A percentile compares a stretch with the other conserved stretches of the same genome.
phyloP scores from a whole-genome alignment of 345 rosid genomes.

The Eucalyptus shirleyi region DNA sequence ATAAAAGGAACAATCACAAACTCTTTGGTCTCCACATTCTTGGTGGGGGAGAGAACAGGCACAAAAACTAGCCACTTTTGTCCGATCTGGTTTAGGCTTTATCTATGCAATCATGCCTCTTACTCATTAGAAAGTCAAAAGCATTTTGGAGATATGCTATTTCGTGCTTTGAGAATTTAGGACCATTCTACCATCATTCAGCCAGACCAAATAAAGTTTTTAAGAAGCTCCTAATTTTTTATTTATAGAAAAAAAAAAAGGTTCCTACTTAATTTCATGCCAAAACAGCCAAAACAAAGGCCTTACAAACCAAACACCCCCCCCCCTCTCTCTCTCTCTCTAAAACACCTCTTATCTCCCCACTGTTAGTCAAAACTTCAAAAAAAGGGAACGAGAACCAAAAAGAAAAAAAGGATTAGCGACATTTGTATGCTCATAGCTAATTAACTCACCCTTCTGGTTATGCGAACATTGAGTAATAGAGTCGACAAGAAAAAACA shows the following conservation, averaged over 20 bases:
- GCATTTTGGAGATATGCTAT: neutral
- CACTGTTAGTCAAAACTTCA: neutral
- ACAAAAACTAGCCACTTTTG: neutral
- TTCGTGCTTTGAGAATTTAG: neutral
- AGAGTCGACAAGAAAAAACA: constrained; percentile 94
- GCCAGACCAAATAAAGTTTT: neutral
- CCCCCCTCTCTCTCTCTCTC: neutral
- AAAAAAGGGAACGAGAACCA: neutral
- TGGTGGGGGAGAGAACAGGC: neutral
- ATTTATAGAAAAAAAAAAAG: neutral
- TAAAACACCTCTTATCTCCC: neutral
- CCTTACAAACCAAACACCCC: neutral
- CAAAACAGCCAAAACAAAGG: neutral
- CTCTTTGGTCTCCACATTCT: neutral
- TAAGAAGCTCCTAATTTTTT: neutral
- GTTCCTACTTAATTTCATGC: neutral
- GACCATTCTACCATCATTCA: neutral
- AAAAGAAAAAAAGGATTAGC: neutral
- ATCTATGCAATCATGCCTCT: neutral
- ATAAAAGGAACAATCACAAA: neutral
- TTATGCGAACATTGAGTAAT: constrained; percentile 87
- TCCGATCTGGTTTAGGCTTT: neutral
- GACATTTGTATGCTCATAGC: neutral
- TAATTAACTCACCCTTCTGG: constrained; percentile 50
- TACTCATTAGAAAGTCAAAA: neutral